Evolutionary conservation across 352 stramenopile genomes (phyloP).

Genomic region (Phytophthora sp.): DNA sequence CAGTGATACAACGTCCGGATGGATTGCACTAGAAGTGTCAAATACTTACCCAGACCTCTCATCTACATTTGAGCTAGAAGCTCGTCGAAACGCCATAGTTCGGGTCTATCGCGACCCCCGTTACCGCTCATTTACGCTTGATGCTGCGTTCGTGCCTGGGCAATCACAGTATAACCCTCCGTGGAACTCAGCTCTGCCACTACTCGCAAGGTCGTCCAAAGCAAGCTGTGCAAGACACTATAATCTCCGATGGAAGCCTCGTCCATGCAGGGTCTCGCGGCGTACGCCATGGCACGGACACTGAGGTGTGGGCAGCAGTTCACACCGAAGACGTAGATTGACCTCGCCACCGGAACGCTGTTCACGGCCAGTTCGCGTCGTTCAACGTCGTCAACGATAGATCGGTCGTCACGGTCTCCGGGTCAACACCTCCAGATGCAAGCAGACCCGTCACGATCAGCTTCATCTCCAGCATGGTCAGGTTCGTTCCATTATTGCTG

Average conservation of each 20-base stretch:
- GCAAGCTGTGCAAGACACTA: conserved; percentile 41
- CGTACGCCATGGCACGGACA: conserved; percentile 56
- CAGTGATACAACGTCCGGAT: no score
- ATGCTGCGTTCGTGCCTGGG: no score
- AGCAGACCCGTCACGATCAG: conserved; percentile 54
- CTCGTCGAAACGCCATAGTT: no score
- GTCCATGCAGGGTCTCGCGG: conserved; percentile 32
- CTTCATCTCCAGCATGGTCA: conserved; percentile 87
- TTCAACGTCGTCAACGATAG: conserved; percentile 68
- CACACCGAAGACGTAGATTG: conserved; percentile 60
- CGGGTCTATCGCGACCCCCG: no score
- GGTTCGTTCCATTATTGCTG: no score
- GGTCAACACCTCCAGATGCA: conserved; percentile 40
- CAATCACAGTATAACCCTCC: no score
- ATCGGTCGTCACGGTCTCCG: conserved; percentile 46
- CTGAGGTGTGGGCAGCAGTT: conserved; percentile 56
- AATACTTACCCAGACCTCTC: no score
- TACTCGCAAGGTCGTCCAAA: conserved; percentile 13
- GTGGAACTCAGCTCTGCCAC: background rate
- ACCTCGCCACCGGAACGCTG: conserved; percentile 29
- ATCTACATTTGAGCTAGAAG: no score
- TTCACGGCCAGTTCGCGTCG: conserved; percentile 43
- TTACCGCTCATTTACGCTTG: no score
- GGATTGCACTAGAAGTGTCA: no score
- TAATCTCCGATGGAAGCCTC: conserved; percentile 64